These are phyloP conservation scores for Pseudogymnoascus sp. DNA, from an alignment of 2,329 filamentous ascomycete species.

Conservation along the genomic window DNA sequence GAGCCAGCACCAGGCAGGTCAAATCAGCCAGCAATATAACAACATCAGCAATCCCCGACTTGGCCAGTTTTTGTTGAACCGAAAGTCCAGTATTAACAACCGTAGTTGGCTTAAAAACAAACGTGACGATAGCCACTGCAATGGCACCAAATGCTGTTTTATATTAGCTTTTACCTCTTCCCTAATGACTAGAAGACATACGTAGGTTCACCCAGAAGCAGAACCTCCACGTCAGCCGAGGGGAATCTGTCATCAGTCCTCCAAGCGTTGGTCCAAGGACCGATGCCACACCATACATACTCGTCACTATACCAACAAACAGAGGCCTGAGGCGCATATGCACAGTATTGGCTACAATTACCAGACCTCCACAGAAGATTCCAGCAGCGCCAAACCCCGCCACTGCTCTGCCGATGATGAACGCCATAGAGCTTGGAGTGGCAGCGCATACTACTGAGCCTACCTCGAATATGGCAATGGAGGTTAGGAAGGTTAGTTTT, in stretches of 20 bases:
- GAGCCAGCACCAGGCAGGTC: constrained; percentile 15
- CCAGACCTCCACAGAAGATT: constrained; percentile 29
- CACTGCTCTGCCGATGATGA: constrained; percentile 30
- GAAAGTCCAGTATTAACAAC: not conserved
- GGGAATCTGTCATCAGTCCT: constrained; percentile 35
- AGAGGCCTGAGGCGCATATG: constrained; percentile 21
- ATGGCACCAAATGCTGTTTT: constrained; percentile 12
- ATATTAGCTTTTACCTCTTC: constrained; percentile 17
- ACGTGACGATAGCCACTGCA: not conserved
- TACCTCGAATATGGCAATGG: constrained; percentile 29
- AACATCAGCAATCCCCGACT: constrained; percentile 15
- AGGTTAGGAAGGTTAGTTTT: constrained; percentile 25
- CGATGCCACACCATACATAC: constrained; percentile 24
- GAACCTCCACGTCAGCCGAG: constrained; percentile 27
- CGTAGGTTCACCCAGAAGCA: constrained; percentile 30
- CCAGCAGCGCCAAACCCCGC: constrained; percentile 28
- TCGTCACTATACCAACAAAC: constrained; percentile 21
- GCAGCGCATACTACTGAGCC: constrained; percentile 28
- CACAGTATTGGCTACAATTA: constrained; percentile 25
- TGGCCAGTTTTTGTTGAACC: not conserved
- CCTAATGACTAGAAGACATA: not conserved
- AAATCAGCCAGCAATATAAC: constrained; percentile 30
- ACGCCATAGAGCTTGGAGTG: constrained; percentile 26
- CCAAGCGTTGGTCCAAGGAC: constrained; percentile 32
- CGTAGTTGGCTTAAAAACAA: not conserved